A percentile compares a stretch with the other conserved stretches of the same genome.
Evolutionary conservation across 208 protist species (phyloP).

Genomic region (Tritrichomonas foetus): DNA sequence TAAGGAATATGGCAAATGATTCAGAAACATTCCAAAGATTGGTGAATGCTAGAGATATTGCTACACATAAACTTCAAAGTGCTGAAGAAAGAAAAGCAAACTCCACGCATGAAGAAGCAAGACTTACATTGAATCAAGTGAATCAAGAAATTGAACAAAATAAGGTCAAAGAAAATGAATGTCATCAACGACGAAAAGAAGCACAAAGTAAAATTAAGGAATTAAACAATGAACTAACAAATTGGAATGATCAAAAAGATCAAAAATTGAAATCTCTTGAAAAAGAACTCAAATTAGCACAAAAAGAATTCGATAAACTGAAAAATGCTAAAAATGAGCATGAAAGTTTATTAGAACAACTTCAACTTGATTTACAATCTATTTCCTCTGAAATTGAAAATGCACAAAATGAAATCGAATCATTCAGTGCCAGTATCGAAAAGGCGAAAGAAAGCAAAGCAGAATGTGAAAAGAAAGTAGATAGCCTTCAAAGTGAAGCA

Average conservation of each 20-base stretch:
- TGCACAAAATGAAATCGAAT: constrained; percentile 43
- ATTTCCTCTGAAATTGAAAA: constrained; percentile 48
- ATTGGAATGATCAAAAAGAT: background rate
- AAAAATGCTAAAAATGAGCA: background rate
- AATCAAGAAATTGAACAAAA: constrained; percentile 32
- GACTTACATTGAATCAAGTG: background rate
- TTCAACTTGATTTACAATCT: background rate
- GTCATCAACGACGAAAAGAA: background rate
- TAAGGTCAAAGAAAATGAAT: background rate
- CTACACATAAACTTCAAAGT: background rate
- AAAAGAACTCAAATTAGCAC: background rate
- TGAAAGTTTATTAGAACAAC: background rate
- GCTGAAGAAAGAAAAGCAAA: background rate
- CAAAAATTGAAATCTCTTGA: background rate
- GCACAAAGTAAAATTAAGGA: background rate
- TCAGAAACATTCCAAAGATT: background rate
- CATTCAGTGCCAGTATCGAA: background rate
- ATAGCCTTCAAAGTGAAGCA: constrained; percentile 42
- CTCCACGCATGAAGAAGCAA: background rate
- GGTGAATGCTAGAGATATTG: background rate
- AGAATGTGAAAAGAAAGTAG: constrained; percentile 42
- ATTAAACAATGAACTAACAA: background rate
- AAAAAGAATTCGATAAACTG: background rate
- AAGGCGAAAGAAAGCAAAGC: constrained; percentile 29
- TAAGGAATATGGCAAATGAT: background rate